These are phyloP conservation scores for Glycyrrhiza uralensis DNA, from an alignment of 306 rosid genomes.

Conservation along the genomic window DNA sequence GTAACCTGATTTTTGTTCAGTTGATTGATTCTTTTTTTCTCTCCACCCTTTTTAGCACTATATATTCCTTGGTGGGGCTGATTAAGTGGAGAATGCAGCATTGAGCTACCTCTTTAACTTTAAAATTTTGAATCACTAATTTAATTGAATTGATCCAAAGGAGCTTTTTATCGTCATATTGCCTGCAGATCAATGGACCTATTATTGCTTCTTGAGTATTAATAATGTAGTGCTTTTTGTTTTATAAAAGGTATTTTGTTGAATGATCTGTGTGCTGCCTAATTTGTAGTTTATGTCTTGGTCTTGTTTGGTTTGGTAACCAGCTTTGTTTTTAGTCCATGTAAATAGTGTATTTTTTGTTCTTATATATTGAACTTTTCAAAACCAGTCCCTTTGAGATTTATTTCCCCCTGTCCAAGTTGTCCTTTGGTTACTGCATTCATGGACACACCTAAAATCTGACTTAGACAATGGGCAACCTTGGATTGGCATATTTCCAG, in stretches of 20 bases:
- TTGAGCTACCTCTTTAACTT: not conserved
- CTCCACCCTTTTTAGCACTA: not conserved
- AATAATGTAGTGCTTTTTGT: not conserved
- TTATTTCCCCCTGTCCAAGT: too few species aligned
- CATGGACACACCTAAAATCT: too few species aligned
- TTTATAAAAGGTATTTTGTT: not conserved
- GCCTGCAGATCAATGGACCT: not conserved
- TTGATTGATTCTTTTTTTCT: not conserved
- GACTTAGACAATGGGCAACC: too few species aligned
- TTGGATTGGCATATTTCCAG: too few species aligned
- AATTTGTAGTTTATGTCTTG: conserved; percentile 4
- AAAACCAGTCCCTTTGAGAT: too few species aligned
- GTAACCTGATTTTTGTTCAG: not conserved
- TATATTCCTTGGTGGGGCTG: not conserved
- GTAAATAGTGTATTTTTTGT: too few species aligned
- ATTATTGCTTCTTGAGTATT: conserved; percentile 14
- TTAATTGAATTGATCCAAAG: not conserved
- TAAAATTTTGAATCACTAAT: not conserved
- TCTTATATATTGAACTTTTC: too few species aligned
- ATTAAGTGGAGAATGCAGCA: not conserved
- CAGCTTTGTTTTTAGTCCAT: too few species aligned
- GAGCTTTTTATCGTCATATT: not conserved
- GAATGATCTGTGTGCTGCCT: not conserved
- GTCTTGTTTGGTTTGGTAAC: too few species aligned
- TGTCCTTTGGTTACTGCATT: too few species aligned